Evolutionary conservation across 2,329 filamentous ascomycete genomes (phyloP), one percentile per base, ranked within the genome.

Genomic region (Tolypocladium endophyticum): DNA sequence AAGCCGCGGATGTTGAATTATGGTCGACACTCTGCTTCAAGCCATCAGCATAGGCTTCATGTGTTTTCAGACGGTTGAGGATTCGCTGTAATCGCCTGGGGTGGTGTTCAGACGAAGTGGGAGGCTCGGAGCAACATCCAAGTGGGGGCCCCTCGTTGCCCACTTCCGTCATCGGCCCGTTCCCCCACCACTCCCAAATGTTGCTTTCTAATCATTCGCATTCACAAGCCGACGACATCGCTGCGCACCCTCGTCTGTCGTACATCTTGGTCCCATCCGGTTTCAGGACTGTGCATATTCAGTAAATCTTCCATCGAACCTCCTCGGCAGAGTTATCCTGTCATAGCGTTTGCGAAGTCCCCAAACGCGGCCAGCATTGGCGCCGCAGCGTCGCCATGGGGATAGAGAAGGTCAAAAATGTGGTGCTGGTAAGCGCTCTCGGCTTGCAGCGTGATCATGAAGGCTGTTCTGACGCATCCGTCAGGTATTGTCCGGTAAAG

Each of bases 401-500:
- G 25, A 66, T 75, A 45, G 68, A 69, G 54, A 87, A 87, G 66
- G 82, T 93, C 68, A 88, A 90, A 68, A 86, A 92, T 70, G 87
- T 94, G 63, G 80, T 92, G 64, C 82, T 94, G 66, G 89, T 90
- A 76, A 39, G 78, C 72, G 58, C 55, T 58, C 50, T 12, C 56
- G 52, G 5, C 4, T 30, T 36, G 7, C n/a, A 14, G 28, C 45
- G 25, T 52, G 54, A 35, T 30, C 23, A 5, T 12, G 18, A 11
- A 20, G 12, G 35, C 38, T 36, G 4, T 8, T 35, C 57, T 57
- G 30, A 59, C 30, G 12, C 14, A 23, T 43, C 16, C 39, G 30
- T 18, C 50, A 85, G 82, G 82, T 93, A 63, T 87, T 99, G 55
- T 97, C 94, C 16, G 94, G 94, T 67, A 99, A 99, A 82, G 94